These are phyloP conservation scores for Otatea glauca DNA, from an alignment of 176 grass and related monocot species.

Conservation along the genomic window DNA sequence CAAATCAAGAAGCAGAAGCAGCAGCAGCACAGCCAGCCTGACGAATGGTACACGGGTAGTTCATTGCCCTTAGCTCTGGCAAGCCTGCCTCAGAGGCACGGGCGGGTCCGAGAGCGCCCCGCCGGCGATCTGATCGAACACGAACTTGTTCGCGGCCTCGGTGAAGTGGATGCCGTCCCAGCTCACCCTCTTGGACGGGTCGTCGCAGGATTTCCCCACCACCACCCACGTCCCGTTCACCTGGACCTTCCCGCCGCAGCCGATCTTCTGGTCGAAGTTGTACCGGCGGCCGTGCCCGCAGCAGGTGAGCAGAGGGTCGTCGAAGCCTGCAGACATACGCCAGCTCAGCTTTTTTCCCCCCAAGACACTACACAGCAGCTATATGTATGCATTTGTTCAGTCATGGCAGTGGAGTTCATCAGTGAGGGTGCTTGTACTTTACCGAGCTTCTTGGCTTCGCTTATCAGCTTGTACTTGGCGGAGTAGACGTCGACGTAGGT, in stretches of 20 bases:
- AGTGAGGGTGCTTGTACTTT: not conserved
- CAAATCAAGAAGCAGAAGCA: conserved; percentile 17
- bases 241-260: conserved; percentile 62
- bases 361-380: not conserved
- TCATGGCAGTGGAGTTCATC: not conserved
- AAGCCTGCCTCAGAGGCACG: conserved; percentile 49
- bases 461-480: conserved; percentile 80
- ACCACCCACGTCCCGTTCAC: conserved; percentile 74
- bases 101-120: conserved; percentile 58
- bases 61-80: conserved; percentile 51
- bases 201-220: conserved; percentile 62
- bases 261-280: conserved; percentile 61
- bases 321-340: conserved; percentile 60
- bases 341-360: not conserved
- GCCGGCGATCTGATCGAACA: conserved; percentile 65
- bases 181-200: conserved; percentile 72
- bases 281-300: conserved; percentile 82
- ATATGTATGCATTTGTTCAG: not conserved
- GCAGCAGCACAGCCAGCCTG: not conserved
- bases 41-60: not conserved
- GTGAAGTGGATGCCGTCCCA: conserved; percentile 95
- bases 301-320: conserved; percentile 67
- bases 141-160: conserved; percentile 81
- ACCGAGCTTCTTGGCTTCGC: conserved; percentile 71
- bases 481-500: conserved; percentile 90